Conservation (phyloP, 495 filamentous ascomycete species). For the Hyaloscypha variabilis region DNA sequence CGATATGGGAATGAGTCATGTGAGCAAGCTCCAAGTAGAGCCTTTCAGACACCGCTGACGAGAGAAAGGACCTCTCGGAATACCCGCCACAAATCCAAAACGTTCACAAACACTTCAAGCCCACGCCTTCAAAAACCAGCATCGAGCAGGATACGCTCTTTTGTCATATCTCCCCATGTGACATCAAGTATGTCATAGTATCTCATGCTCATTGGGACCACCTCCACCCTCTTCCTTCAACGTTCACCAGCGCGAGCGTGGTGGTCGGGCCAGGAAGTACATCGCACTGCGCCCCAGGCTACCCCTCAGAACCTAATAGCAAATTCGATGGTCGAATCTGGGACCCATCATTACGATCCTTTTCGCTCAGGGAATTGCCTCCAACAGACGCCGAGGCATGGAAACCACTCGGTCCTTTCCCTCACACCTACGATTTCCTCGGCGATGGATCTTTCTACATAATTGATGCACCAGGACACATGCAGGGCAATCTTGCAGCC, state of each 20-base stretch:
- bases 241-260: neutral
- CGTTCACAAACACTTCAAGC: neutral
- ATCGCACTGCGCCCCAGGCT: neutral
- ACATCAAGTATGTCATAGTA: conserved; percentile 1
- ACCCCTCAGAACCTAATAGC: neutral
- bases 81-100: conserved; percentile 4
- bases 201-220: conserved; percentile 3
- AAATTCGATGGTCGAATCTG: conserved; percentile 5
- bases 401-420: neutral
- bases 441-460: neutral
- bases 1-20: conserved; percentile 6
- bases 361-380: neutral
- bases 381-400: neutral
- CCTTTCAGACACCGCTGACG: neutral
- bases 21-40: neutral
- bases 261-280: neutral
- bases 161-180: neutral
- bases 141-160: conserved; percentile 1
- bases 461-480: neutral
- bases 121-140: neutral
- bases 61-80: neutral
- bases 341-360: neutral
- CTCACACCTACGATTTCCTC: conserved; percentile 1
- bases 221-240: neutral
- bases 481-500: neutral